These are phyloP conservation scores for Phlebopus sp. DNA, from an alignment of 1,284 basidiomycete genomes.

Conservation along the genomic window DNA sequence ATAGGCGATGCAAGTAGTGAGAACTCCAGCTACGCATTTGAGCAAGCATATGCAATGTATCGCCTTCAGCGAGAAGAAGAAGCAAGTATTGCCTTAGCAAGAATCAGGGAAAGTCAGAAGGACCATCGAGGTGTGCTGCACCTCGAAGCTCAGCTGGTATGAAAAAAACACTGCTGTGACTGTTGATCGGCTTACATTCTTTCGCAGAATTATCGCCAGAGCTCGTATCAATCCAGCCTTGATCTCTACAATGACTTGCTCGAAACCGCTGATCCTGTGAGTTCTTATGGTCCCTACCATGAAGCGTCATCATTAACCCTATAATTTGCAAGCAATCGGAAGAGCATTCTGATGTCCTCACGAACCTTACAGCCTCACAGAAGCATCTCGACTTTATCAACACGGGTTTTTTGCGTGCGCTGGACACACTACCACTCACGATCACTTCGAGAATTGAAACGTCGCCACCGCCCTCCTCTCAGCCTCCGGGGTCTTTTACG, in stretches of 20 bases:
- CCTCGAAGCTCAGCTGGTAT: slow-evolving; percentile 81
- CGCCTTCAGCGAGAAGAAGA: slow-evolving; percentile 72
- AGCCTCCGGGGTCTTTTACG: slow-evolving; percentile 32
- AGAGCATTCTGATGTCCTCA: slow-evolving; percentile 82
- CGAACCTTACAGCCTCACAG: slow-evolving; percentile 77
- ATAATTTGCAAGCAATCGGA: slow-evolving; percentile 61
- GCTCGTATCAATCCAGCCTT: slow-evolving; percentile 68
- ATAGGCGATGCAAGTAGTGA: slow-evolving; percentile 36
- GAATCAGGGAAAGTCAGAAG: slow-evolving; percentile 43
- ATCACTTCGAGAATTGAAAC: slow-evolving; percentile 56
- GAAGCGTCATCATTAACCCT: slow-evolving; percentile 5
- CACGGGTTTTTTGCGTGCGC: slow-evolving; percentile 60
- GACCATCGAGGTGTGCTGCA: slow-evolving; percentile 68
- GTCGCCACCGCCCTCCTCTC: slow-evolving; percentile 52
- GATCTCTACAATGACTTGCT: slow-evolving; percentile 78
- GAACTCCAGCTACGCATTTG: slow-evolving; percentile 48
- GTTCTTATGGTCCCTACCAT: slow-evolving; percentile 22
- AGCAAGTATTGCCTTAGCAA: slow-evolving; percentile 52
- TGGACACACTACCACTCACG: slow-evolving; percentile 55
- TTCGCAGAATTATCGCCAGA: slow-evolving; percentile 70
- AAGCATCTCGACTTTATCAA: slow-evolving; percentile 79
- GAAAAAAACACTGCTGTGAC: slow-evolving; percentile 20
- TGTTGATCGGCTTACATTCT: slow-evolving; percentile 15
- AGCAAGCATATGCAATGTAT: slow-evolving; percentile 80
- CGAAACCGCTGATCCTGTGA: slow-evolving; percentile 68